A percentile compares a stretch with the other conserved stretches of the same genome.
These are phyloP conservation scores for Xylaria sp. DNA, from an alignment of 2,329 filamentous ascomycete genomes.

Conservation along the genomic window DNA sequence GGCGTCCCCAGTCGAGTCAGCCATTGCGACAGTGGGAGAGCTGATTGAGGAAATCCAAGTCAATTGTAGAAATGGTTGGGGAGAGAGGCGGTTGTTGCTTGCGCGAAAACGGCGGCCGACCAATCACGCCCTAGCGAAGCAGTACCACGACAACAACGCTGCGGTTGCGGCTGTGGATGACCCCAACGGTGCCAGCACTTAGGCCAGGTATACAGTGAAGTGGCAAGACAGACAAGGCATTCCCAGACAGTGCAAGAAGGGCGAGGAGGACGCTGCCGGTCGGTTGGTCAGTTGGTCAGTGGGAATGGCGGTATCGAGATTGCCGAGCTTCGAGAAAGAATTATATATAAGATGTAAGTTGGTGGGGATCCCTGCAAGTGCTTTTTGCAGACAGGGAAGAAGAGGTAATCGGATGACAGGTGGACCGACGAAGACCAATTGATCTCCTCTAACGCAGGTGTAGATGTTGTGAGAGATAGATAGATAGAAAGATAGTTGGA, in stretches of 20 bases:
- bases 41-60: slow-evolving; percentile 12
- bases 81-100: slow-evolving; percentile 1
- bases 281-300: slow-evolving; percentile 1
- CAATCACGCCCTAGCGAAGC: slow-evolving; percentile 16
- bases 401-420: not conserved
- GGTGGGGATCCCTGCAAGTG: not conserved
- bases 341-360: not conserved
- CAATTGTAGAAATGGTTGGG: not conserved
- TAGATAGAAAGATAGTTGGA: not conserved
- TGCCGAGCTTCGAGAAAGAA: slow-evolving; percentile 1
- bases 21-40: slow-evolving; percentile 35
- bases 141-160: slow-evolving; percentile 11
- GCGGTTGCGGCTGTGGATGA: slow-evolving; percentile 10
- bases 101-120: slow-evolving; percentile 1
- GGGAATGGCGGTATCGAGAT: slow-evolving; percentile 12
- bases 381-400: not conserved
- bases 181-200: slow-evolving; percentile 25
- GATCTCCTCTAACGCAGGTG: not conserved
- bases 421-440: slow-evolving; percentile 5
- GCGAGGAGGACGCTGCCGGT: not conserved
- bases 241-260: slow-evolving; percentile 14
- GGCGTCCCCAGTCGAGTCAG: slow-evolving; percentile 32
- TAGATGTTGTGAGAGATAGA: not conserved
- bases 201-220: slow-evolving; percentile 19
- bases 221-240: slow-evolving; percentile 28